Percentiles rank a stretch among this genome's conserved stretches.
Conservation (phyloP, 140 eudicot species). For the Erigeron philadelphicus region DNA sequence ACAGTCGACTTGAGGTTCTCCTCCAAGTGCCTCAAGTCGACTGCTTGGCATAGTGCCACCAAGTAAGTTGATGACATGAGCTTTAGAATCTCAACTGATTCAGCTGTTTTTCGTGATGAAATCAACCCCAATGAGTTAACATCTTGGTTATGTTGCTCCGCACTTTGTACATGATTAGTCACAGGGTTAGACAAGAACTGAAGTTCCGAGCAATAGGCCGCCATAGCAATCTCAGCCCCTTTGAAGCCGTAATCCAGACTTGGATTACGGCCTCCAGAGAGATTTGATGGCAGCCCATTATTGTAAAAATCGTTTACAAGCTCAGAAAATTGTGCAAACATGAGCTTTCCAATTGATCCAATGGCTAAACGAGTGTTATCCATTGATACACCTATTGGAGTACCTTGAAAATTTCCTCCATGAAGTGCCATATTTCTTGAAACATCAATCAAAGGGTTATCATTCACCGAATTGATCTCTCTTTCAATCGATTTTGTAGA, state of each 20-base stretch:
- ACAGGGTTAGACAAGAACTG: conserved; percentile 70
- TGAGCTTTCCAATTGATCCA: conserved; percentile 61
- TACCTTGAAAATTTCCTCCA: conserved; percentile 61
- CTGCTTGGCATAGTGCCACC: conserved; percentile 69
- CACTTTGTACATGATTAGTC: conserved; percentile 67
- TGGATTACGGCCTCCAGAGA: conserved; percentile 63
- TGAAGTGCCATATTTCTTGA: conserved; percentile 54
- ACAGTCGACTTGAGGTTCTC: conserved; percentile 55
- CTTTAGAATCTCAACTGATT: conserved; percentile 55
- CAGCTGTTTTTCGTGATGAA: conserved; percentile 61
- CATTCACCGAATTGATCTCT: conserved; percentile 56
- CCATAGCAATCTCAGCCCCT: conserved; percentile 78
- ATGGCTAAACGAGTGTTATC: conserved; percentile 55
- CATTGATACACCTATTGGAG: conserved; percentile 61
- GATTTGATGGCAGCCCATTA: conserved; percentile 68
- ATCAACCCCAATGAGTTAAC: conserved; percentile 69
- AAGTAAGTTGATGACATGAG: conserved; percentile 65
- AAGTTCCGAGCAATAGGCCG: conserved; percentile 68
- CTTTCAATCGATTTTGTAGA: conserved; percentile 50
- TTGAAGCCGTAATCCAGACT: conserved; percentile 72
- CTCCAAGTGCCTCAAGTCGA: conserved; percentile 64
- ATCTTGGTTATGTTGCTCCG: conserved; percentile 73
- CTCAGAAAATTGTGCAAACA: conserved; percentile 70
- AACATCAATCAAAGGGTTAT: conserved; percentile 52
- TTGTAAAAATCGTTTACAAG: conserved; percentile 69